Base-by-base conservation (phyloP, 768 basidiomycete genomes). In the Phanerochaete carnosa region DNA sequence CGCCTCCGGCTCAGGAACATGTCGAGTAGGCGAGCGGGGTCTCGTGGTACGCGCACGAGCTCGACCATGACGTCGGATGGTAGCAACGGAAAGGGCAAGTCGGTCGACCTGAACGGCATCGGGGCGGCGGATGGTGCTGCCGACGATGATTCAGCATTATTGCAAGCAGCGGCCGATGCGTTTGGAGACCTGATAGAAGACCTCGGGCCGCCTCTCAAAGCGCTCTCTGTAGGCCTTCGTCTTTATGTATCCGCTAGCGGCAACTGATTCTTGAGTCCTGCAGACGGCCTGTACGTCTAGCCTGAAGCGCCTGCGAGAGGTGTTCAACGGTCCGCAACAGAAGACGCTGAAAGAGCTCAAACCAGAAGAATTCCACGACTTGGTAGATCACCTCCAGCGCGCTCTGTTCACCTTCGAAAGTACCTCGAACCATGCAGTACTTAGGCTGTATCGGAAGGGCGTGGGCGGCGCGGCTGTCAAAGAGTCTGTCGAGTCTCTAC, bases 141-240 rank as follows among this genome's bases (percentile, higher is more conserved):
- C 72, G 75, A 68, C 19, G 78, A 71, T 59, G 78, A 72, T 45
- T 65, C 70, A 45, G 78, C 73, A n/a, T 78, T 83, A 68, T 69
- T 84, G 64, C 80, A 78, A 30, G 84, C 86, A 5, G 88, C 89
- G 0, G 89, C 87, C 0, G 80, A 79, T 13, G 85, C 89, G 77
- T 93, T 94, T 70, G 88, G 88, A 3, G 88, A 89, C 66, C 73
- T 94, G 2, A 79, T 93, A 15, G 89, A 92, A 57, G 91, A 93
- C 68, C 72, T 94, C 23, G 90, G 88, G 1, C 86, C 90, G 1
- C 92, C 92, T 1, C 67, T 94, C 61, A 88, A 83, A 68, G 85
- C 85, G 0, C 76, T 94, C 39, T 85, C 90, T 50, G 92, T 93
- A 65, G 65, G 87, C 66, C 16, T 0, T 33, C 28, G 30, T 60